These are phyloP conservation scores for Puccinellia tenuiflora DNA, from an alignment of 176 grass and related monocot species.

Conservation along the genomic window DNA sequence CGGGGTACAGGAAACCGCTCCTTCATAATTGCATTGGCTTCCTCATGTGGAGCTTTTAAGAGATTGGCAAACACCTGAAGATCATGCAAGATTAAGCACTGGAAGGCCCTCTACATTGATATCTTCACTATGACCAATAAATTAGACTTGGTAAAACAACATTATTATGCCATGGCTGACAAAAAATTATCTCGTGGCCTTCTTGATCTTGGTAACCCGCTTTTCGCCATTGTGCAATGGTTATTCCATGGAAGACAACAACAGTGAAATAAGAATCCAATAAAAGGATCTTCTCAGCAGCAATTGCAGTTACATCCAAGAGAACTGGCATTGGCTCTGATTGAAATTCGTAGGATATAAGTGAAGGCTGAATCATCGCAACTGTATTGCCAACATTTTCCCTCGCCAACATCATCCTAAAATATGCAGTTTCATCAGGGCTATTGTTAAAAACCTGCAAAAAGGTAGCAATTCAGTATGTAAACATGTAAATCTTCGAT, in stretches of 20 bases:
- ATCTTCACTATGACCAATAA: not conserved
- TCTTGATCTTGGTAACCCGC: conserved; percentile 78
- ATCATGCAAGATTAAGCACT: conserved; percentile 10
- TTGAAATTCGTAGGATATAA: conserved; percentile 76
- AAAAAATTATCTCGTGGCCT: conserved; percentile 56
- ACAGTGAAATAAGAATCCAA: conserved; percentile 84
- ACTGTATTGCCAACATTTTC: conserved; percentile 63
- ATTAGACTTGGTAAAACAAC: conserved; percentile 4
- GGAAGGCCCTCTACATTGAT: not conserved
- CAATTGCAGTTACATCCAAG: conserved; percentile 71
- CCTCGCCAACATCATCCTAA: conserved; percentile 72
- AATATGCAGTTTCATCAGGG: conserved; percentile 82
- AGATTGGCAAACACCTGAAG: conserved; percentile 69
- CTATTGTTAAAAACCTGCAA: conserved; percentile 83
- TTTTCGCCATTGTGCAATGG: conserved; percentile 80
- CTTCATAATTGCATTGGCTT: conserved; percentile 71
- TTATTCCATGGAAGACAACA: conserved; percentile 69
- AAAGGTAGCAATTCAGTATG: conserved; percentile 11
- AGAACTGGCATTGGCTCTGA: conserved; percentile 58
- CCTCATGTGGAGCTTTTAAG: conserved; percentile 71
- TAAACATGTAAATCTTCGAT: not conserved
- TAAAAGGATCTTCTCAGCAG: conserved; percentile 65
- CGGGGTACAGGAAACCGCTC: conserved; percentile 86
- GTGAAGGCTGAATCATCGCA: conserved; percentile 88
- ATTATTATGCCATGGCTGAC: not conserved